A percentile compares a stretch with the other conserved stretches of the same genome.
phyloP scores from a whole-genome alignment of 1,284 basidiomycete genomes.

The Puccinia brachypodii region DNA sequence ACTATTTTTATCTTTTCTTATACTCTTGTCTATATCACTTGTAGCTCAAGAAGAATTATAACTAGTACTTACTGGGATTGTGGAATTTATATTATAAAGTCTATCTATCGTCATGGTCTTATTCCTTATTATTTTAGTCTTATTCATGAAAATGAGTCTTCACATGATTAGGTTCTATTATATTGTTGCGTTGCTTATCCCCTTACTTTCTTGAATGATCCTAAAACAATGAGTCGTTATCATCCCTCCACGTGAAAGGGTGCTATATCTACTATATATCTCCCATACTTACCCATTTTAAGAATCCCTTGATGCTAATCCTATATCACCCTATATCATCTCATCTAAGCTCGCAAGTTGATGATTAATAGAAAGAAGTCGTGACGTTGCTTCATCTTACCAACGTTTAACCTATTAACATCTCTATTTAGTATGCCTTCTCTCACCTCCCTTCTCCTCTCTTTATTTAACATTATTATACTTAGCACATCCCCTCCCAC shows the following conservation, averaged over 20 bases:
- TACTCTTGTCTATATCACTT: neutral
- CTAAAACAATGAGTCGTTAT: neutral
- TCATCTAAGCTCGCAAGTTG: too few relatives aligned
- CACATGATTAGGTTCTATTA: neutral
- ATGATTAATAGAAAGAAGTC: too few relatives aligned
- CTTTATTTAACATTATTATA: too few relatives aligned
- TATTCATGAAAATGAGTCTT: neutral
- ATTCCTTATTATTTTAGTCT: neutral
- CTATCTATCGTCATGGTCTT: neutral
- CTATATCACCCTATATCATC: too few relatives aligned
- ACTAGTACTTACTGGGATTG: neutral
- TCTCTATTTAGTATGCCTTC: too few relatives aligned
- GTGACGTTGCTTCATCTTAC: too few relatives aligned
- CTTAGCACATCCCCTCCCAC: too few relatives aligned
- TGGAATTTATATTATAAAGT: constrained; percentile 2
- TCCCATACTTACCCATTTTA: too few relatives aligned
- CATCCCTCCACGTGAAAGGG: neutral
- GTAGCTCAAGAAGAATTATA: neutral
- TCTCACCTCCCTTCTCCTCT: too few relatives aligned
- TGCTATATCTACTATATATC: neutral
- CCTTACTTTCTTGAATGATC: neutral
- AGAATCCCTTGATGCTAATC: too few relatives aligned
- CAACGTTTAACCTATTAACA: too few relatives aligned
- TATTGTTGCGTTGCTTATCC: neutral
- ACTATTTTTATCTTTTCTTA: neutral